Base-by-base conservation (phyloP, 495 filamentous ascomycete species). In the Penicillium diatomitis region DNA sequence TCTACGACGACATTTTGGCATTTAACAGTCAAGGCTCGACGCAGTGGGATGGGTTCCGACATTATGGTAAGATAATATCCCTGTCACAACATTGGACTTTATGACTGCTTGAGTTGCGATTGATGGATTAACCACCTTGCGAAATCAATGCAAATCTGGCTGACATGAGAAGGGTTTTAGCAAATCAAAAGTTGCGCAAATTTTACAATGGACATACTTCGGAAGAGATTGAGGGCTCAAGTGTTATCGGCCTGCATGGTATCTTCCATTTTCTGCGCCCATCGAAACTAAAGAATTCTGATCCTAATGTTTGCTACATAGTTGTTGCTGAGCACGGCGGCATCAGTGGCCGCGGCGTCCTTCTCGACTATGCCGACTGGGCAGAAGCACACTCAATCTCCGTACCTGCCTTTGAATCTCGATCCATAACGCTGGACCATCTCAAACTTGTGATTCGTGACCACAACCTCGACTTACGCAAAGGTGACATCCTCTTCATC, bases 161-260 rank as follows among this genome's bases (percentile, higher is more conserved):
- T 46, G 35, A 44, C 7, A 6, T 27, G 12, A 54, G 6, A 11
- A 63, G 52, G 7, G 35, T 1, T 28, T 42, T 37, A 60, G 60
- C 60, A 8, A 52, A 81, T 74, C 60, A 77, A 74, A 64, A 68
- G 66, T 38, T 50, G 8, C 40, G 72, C 66, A 48, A 50, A 38
- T 85, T 82, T 55, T 85, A 84, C 54, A 82, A 83, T 46, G 81
- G 80, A 10, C 70, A 77, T 10, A 78, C 74, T 0, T 57, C 68
- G 47, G 65, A 74, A 4, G 74, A 83, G 20, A 80, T 85, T 40
- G 73, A 82, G 27, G 64, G 55, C 12, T 72, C 60, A 0, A 47
- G 57, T 44, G 50, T 53, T 3, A 61, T 64, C 30, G 63, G 64
- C 6, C 47, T 64, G 40, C 60, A 67, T 32, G 69, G 77, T 80